These are phyloP conservation scores for Inga laurina DNA, from an alignment of 306 rosid species.

Conservation along the genomic window DNA sequence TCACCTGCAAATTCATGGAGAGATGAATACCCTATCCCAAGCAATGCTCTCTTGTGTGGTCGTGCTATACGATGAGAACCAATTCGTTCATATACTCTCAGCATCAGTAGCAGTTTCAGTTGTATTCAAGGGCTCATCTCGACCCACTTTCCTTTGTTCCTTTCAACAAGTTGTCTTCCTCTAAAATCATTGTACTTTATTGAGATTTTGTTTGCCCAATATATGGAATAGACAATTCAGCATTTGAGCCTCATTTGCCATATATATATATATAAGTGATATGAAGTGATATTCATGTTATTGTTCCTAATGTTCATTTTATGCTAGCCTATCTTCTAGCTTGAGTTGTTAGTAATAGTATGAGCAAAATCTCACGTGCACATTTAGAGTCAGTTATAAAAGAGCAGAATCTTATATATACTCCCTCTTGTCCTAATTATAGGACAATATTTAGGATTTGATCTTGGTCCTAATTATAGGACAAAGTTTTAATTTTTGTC, in stretches of 20 bases:
- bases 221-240: neutral
- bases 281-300: neutral
- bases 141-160: conserved; percentile 29
- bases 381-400: neutral
- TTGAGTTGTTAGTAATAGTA: no score
- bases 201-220: neutral
- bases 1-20: conserved; percentile 77
- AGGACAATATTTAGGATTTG: no score
- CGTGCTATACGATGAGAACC: conserved; percentile 47
- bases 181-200: neutral
- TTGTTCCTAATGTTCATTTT: no score
- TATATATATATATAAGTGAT: neutral
- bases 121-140: conserved; percentile 38
- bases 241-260: neutral
- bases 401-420: no score
- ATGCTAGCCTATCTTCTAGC: no score
- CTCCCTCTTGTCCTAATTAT: no score
- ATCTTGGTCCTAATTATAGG: no score
- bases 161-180: neutral
- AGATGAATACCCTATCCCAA: conserved; percentile 84
- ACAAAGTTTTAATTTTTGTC: no score
- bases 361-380: no score
- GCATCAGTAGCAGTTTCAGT: neutral
- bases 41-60: conserved; percentile 69
- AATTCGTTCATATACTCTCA: neutral